Conservation (phyloP, 495 filamentous ascomycete genomes). For the Trichoderma virens region DNA sequence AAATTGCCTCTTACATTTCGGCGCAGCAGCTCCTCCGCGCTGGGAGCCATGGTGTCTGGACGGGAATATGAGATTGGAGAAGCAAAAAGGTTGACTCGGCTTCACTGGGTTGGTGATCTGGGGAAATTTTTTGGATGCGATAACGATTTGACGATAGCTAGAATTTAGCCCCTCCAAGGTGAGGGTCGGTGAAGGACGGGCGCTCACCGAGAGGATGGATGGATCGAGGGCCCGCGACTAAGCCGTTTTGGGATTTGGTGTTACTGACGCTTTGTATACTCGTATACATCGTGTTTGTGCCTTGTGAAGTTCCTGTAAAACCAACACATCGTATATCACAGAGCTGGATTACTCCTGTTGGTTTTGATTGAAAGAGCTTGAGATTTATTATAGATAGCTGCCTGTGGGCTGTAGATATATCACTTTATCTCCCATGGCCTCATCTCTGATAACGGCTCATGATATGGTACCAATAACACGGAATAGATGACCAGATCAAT, state of each 20-base stretch:
- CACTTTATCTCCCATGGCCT: too few species aligned
- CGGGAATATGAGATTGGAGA: conserved; percentile 14
- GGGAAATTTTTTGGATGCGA: conserved; percentile 8
- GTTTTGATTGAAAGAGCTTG: too few species aligned
- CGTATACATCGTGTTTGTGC: background rate
- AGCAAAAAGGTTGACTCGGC: background rate
- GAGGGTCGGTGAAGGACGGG: background rate
- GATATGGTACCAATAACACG: too few species aligned
- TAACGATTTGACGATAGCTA: conserved; percentile 1
- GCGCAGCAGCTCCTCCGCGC: conserved; percentile 29
- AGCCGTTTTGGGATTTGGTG: background rate
- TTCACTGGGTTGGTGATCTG: background rate
- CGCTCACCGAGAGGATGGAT: background rate
- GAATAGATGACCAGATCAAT: too few species aligned
- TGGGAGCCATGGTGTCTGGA: conserved; percentile 34
- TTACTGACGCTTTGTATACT: background rate
- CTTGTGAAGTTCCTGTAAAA: background rate
- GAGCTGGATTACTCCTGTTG: too few species aligned
- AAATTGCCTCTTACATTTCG: conserved; percentile 28
- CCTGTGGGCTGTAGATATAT: too few species aligned
- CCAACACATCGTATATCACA: too few species aligned
- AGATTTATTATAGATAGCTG: too few species aligned
- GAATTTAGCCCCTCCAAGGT: conserved; percentile 1
- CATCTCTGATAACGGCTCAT: too few species aligned
- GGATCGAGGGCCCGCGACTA: background rate